Evolutionary conservation across 2,329 filamentous ascomycete species (phyloP), one percentile per base, ranked within the genome.

Genomic region (Aschersonia sp.): DNA sequence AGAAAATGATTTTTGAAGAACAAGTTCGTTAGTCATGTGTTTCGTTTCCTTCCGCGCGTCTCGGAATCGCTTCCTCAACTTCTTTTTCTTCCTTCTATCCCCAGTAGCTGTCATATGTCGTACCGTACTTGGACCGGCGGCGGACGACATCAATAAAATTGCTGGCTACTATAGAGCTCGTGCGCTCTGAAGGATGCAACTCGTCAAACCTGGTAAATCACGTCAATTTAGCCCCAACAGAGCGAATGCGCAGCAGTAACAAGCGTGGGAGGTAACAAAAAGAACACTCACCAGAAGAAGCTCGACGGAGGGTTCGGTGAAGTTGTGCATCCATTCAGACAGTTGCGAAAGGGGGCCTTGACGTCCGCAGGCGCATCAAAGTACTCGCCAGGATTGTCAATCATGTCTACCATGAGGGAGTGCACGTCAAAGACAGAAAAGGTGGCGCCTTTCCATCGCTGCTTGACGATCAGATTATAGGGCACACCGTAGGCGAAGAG

Each of bases 391-490:
- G 84, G 84, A 45, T 79, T 63, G 45, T 72, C 63, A 54, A 79
- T 76, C 41, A 89, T 79, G 56, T 88, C 80, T 3, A 70, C 66
- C 46, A 87, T 65, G 53, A 86, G 64, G 32, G 65, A 67, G 61
- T 87, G 75, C 32, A 82, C 76, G 59, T 90, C 76, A 57, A 84
- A 81, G 42, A 85, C 59, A 3, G 79, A 77, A 49, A 89, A 67
- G 2, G 72, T 71, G 1, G 81, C 78, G 2, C 71, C 77, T 0
- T 71, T 72, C 68, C 74, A 79, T 4, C 74, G 65, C 44, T 62
- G 60, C 51, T 65, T 60, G 46, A 73, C 54, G 11, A 65, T 44
- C 0, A 66, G 46, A 52, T 75, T 60, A 53, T 70, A 71, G 2
- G 73, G 66, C n/a, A 62, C 68, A 43, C 72, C 73, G 52, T 72